phyloP scores from a whole-genome alignment of 192 early-diverging fungal genomes.

The Mortierella antarctica region DNA sequence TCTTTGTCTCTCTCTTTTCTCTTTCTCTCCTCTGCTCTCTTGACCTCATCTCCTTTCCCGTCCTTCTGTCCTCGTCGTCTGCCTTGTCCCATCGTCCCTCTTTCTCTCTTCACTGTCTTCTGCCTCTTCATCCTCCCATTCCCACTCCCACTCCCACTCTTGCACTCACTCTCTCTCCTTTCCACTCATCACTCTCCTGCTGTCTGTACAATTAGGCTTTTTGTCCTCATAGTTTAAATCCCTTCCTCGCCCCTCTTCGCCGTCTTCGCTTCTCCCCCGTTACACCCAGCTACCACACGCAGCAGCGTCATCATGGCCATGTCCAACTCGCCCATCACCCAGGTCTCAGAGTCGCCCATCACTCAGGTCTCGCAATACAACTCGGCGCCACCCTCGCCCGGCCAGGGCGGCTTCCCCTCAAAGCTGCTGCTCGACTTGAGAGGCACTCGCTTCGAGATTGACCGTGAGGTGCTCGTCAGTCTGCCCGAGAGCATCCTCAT shows the following conservation, averaged over 20 bases:
- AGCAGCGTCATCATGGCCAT: slow-evolving; percentile 15
- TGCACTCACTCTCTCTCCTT: too few relatives aligned
- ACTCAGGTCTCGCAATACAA: slow-evolving; percentile 59
- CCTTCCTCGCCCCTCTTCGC: not conserved
- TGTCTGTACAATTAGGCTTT: not conserved
- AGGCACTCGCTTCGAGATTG: slow-evolving; percentile 65
- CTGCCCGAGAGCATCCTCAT: slow-evolving; percentile 70
- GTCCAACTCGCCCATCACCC: slow-evolving; percentile 43
- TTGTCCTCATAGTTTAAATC: not conserved
- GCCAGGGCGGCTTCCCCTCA: slow-evolving; percentile 54
- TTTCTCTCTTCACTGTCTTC: not conserved
- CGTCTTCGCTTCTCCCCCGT: not conserved
- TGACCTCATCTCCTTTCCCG: not conserved
- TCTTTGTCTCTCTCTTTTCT: not conserved
- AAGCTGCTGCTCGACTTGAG: slow-evolving; percentile 67
- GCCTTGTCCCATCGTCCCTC: not conserved
- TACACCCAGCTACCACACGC: not conserved
- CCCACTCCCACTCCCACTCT: not conserved
- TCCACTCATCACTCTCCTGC: not conserved
- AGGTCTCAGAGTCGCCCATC: slow-evolving; percentile 63
- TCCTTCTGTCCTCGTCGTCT: not conserved
- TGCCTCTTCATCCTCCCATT: not conserved
- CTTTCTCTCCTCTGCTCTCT: not conserved
- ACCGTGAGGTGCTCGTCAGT: slow-evolving; percentile 64
- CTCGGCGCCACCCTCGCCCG: slow-evolving; percentile 35